These are phyloP conservation scores for Phytophthora brassicae DNA, from an alignment of 352 stramenopile genomes.

Conservation along the genomic window DNA sequence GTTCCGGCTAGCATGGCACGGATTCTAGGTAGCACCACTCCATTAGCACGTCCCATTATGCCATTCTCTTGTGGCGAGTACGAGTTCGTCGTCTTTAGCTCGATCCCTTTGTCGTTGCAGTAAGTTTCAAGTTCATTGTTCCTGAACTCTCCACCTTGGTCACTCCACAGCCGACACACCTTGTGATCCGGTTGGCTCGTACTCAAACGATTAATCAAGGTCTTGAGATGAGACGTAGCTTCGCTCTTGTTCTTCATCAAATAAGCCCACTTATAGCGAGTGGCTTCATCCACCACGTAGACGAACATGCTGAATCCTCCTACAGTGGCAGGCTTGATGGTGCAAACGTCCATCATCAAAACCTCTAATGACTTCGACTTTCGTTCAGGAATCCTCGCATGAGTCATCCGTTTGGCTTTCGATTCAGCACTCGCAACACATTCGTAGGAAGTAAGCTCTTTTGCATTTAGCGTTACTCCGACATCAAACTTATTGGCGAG, in stretches of 20 bases:
- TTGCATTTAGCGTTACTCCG: slow-evolving; percentile 15
- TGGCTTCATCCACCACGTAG: no score
- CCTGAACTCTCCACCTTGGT: no score
- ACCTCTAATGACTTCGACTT: no score
- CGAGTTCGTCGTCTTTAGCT: background rate
- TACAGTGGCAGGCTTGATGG: no score
- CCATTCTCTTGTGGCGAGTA: slow-evolving; percentile 11
- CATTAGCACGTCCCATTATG: slow-evolving; percentile 4
- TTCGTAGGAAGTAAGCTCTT: slow-evolving; percentile 10
- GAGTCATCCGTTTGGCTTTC: slow-evolving; percentile 12
- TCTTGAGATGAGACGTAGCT: slow-evolving; percentile 2
- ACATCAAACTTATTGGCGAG: slow-evolving; percentile 7
- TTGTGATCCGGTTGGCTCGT: background rate
- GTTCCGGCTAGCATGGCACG: no score
- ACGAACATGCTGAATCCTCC: no score
- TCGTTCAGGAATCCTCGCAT: no score
- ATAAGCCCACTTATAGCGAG: no score
- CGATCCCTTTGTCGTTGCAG: slow-evolving; percentile 1
- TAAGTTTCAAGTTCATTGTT: background rate
- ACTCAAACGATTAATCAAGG: slow-evolving; percentile 9
- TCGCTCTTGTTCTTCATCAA: no score
- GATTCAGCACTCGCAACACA: slow-evolving; percentile 4
- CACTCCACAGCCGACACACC: no score
- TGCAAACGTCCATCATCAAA: no score
- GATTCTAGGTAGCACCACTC: no score